These are phyloP conservation scores for Phytopythium sindhum DNA, from an alignment of 352 stramenopile genomes.

Conservation along the genomic window DNA sequence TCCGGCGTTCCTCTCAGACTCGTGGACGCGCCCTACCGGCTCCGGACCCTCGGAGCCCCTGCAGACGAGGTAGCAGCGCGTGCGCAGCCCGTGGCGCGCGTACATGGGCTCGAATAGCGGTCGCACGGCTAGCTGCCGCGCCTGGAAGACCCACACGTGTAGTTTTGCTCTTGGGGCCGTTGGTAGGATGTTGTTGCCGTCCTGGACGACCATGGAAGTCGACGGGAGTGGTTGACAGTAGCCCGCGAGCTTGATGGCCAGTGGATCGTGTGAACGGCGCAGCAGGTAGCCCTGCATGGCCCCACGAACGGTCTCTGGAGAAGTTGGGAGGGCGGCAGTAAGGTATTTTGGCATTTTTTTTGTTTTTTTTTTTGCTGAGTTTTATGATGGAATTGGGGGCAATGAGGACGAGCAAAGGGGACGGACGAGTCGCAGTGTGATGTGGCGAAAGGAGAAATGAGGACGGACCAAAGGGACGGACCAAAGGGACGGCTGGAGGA, in stretches of 20 bases:
- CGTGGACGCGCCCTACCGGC: slow-evolving; percentile 31
- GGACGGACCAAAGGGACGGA: too few relatives aligned
- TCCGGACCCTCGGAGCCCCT: background rate
- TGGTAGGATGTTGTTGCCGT: background rate
- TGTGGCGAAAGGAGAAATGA: too few relatives aligned
- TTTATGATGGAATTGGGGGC: background rate
- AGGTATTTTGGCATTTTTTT: background rate
- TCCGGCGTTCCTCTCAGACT: slow-evolving; percentile 38
- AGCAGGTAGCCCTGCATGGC: slow-evolving; percentile 7
- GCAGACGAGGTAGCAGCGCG: slow-evolving; percentile 32
- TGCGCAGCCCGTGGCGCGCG: slow-evolving; percentile 36
- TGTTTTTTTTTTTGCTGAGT: too few relatives aligned
- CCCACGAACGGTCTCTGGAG: background rate
- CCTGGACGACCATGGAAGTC: too few relatives aligned
- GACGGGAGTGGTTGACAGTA: background rate
- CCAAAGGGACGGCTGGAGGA: too few relatives aligned
- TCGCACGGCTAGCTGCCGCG: slow-evolving; percentile 35
- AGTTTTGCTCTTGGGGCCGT: slow-evolving; percentile 13
- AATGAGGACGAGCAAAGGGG: too few relatives aligned
- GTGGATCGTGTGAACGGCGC: background rate
- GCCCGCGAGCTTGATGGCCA: background rate
- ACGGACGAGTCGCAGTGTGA: background rate
- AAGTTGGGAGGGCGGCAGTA: too few relatives aligned
- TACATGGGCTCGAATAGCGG: slow-evolving; percentile 44
- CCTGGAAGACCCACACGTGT: slow-evolving; percentile 53